Evolutionary conservation across 805 yeast species (phyloP).

Genomic region (Hanseniaspora lindneri): DNA sequence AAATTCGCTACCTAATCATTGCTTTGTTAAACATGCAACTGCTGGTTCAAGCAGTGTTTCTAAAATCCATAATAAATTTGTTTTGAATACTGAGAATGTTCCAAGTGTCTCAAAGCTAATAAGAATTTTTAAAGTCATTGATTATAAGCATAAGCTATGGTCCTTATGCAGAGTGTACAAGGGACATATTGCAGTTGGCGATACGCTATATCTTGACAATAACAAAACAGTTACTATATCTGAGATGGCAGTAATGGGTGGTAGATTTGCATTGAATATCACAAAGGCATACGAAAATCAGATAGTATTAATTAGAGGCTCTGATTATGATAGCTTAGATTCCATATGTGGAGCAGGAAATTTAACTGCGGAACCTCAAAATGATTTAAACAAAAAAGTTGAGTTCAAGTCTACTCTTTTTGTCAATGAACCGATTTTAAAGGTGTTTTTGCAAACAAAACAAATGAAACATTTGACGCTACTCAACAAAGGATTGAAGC

Average conservation of each 20-base stretch:
- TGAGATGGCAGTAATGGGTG: constrained; percentile 34
- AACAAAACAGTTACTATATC: neutral
- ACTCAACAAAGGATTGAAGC: constrained; percentile 56
- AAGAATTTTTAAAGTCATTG: constrained; percentile 46
- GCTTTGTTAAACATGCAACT: neutral
- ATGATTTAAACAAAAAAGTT: neutral
- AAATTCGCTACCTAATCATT: neutral
- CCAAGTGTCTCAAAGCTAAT: constrained; percentile 22
- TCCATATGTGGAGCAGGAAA: constrained; percentile 36
- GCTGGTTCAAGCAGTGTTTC: neutral
- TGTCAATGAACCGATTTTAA: constrained; percentile 49
- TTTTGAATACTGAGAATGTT: constrained; percentile 30
- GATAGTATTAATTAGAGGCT: constrained; percentile 56
- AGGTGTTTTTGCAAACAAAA: constrained; percentile 72
- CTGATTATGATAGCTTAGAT: constrained; percentile 42
- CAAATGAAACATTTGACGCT: constrained; percentile 68
- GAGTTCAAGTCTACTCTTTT: constrained; percentile 29
- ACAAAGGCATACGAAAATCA: constrained; percentile 49
- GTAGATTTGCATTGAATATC: constrained; percentile 53
- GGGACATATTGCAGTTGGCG: constrained; percentile 45
- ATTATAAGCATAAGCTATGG: constrained; percentile 45
- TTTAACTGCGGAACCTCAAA: constrained; percentile 29
- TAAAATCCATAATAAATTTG: neutral
- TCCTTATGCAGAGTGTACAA: constrained; percentile 46
- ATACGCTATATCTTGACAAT: constrained; percentile 15